These are phyloP conservation scores for Wickerhamiella allomyrinae DNA, from an alignment of 805 yeast species.

Conservation along the genomic window DNA sequence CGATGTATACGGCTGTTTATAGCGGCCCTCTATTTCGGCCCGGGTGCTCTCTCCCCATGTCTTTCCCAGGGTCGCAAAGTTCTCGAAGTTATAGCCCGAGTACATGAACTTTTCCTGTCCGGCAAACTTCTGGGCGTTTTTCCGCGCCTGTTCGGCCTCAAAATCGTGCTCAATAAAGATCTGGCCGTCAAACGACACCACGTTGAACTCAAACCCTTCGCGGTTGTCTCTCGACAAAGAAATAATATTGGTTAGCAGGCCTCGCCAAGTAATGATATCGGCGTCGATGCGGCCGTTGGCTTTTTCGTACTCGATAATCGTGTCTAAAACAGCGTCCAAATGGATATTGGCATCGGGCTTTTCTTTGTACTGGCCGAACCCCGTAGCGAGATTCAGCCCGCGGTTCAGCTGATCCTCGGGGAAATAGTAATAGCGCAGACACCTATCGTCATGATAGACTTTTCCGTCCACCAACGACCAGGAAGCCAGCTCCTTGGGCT, in stretches of 20 bases:
- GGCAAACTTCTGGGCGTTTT: slow-evolving; percentile 13
- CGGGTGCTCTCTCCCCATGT: slow-evolving; percentile 65
- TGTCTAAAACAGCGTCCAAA: slow-evolving; percentile 42
- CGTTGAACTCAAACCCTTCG: slow-evolving; percentile 46
- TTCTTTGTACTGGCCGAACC: slow-evolving; percentile 48
- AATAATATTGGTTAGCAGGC: slow-evolving; percentile 62
- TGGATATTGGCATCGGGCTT: slow-evolving; percentile 32
- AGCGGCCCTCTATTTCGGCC: slow-evolving; percentile 50
- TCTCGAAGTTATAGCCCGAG: slow-evolving; percentile 70
- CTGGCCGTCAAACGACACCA: slow-evolving; percentile 49
- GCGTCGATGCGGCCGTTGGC: slow-evolving; percentile 34
- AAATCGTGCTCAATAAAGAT: slow-evolving; percentile 30
- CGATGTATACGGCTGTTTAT: slow-evolving; percentile 45
- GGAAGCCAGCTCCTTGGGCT: slow-evolving; percentile 69
- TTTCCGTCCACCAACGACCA: slow-evolving; percentile 43
- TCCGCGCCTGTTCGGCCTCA: slow-evolving; percentile 9
- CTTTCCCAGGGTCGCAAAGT: slow-evolving; percentile 58
- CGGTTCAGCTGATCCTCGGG: slow-evolving; percentile 55
- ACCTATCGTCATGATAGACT: slow-evolving; percentile 34
- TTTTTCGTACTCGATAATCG: slow-evolving; percentile 44
- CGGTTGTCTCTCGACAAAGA: slow-evolving; percentile 31
- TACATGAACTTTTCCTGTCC: slow-evolving; percentile 21
- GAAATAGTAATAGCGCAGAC: slow-evolving; percentile 60
- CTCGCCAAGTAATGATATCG: slow-evolving; percentile 74
- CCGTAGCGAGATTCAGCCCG: slow-evolving; percentile 47